Conservation (phyloP, 345 rosid genomes). For the Aquilaria sinensis region DNA sequence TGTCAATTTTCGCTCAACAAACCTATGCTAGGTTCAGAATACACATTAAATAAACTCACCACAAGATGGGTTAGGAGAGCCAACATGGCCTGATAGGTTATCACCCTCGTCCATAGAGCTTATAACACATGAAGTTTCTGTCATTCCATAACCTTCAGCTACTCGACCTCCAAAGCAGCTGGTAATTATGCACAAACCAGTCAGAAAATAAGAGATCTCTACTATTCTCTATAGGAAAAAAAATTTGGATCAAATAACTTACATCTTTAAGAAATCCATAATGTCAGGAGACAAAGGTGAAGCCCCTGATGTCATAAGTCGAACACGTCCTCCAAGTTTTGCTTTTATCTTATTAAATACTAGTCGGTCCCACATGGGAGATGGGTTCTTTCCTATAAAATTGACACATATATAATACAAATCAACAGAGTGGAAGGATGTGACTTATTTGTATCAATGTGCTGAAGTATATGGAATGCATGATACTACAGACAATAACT, state of each 20-base stretch:
- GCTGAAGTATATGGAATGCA: background rate
- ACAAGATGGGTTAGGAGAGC: slow-evolving; percentile 91
- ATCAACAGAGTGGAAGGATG: background rate
- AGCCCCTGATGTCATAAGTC: slow-evolving; percentile 79
- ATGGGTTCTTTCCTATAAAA: slow-evolving; percentile 74
- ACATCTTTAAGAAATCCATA: slow-evolving; percentile 87
- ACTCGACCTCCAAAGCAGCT: slow-evolving; percentile 84
- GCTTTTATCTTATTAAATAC: slow-evolving; percentile 91
- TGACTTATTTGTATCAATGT: no score
- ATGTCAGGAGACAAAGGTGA: slow-evolving; percentile 98
- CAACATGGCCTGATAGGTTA: slow-evolving; percentile 81
- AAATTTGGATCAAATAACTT: slow-evolving; percentile 26
- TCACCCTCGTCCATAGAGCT: slow-evolving; percentile 52
- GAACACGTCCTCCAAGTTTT: slow-evolving; percentile 93
- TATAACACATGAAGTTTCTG: slow-evolving; percentile 61
- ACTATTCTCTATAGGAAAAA: slow-evolving; percentile 4
- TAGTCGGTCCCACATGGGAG: slow-evolving; percentile 97
- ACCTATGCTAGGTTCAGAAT: background rate
- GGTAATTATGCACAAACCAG: slow-evolving; percentile 15
- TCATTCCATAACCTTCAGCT: slow-evolving; percentile 75
- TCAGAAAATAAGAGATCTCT: slow-evolving; percentile 2
- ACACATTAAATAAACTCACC: slow-evolving; percentile 46
- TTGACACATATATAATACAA: slow-evolving; percentile 8
- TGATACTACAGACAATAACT: background rate
- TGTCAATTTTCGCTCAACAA: no score